phyloP scores from a whole-genome alignment of 805 yeast genomes.

The Ogataea nakhonphanomensis region DNA sequence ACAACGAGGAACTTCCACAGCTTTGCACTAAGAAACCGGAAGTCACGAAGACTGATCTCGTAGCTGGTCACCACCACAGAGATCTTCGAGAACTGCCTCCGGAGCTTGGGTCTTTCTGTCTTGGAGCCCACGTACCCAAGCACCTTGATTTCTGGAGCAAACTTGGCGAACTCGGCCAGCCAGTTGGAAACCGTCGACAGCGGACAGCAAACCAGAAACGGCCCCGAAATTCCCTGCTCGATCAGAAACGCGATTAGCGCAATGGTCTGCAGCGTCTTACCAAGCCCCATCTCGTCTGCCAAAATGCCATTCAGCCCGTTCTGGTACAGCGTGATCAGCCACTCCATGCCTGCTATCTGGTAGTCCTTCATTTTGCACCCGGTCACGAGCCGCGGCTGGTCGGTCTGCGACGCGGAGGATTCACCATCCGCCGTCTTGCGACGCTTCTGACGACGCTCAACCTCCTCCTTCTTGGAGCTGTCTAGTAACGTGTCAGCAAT shows the following conservation, averaged over 20 bases:
- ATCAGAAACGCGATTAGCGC: slow-evolving; percentile 70
- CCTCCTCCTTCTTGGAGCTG: slow-evolving; percentile 34
- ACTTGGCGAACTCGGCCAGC: slow-evolving; percentile 65
- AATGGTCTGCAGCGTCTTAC: slow-evolving; percentile 88
- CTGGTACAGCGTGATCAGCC: slow-evolving; percentile 85
- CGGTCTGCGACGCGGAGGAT: slow-evolving; percentile 14
- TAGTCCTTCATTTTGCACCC: slow-evolving; percentile 72
- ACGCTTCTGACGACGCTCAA: slow-evolving; percentile 26
- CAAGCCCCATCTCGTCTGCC: slow-evolving; percentile 98
- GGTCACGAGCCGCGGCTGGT: slow-evolving; percentile 53
- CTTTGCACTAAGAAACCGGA: slow-evolving; percentile 45
- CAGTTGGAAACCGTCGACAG: slow-evolving; percentile 84
- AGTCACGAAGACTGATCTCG: slow-evolving; percentile 74
- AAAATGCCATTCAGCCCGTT: slow-evolving; percentile 93
- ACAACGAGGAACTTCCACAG: slow-evolving; percentile 84
- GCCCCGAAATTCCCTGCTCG: slow-evolving; percentile 77
- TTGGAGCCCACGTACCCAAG: slow-evolving; percentile 65
- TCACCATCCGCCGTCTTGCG: slow-evolving; percentile 11
- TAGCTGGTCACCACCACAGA: slow-evolving; percentile 76
- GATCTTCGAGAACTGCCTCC: slow-evolving; percentile 30
- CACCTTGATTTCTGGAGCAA: slow-evolving; percentile 68
- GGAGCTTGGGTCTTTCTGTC: slow-evolving; percentile 46
- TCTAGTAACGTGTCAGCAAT: slow-evolving; percentile 74
- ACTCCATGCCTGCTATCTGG: slow-evolving; percentile 85
- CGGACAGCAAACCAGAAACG: slow-evolving; percentile 77